Evolutionary conservation across 441 rosid genomes (phyloP).

Genomic region (Bocquillonia castaneifolia): DNA sequence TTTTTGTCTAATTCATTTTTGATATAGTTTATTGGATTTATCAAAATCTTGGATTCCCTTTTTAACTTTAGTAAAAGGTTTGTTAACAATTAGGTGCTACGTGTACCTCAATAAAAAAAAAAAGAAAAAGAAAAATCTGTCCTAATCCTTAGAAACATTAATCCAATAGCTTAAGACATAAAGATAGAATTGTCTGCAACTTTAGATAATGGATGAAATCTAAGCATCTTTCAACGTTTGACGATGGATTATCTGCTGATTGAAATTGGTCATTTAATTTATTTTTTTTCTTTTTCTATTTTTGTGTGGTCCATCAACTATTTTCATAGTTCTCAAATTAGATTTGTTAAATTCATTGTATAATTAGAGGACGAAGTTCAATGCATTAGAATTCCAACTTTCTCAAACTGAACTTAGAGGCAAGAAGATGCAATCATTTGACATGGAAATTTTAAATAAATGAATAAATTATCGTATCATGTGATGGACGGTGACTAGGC

Average conservation of each 20-base stretch:
- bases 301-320: too few relatives aligned
- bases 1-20: too few relatives aligned
- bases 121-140: not conserved
- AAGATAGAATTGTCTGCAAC: not conserved
- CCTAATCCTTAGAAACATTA: not conserved
- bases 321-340: too few relatives aligned
- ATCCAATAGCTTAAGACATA: not conserved
- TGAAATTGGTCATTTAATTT: too few relatives aligned
- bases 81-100: not conserved
- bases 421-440: too few relatives aligned
- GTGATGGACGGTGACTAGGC: constrained; percentile 42
- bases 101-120: not conserved
- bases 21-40: too few relatives aligned
- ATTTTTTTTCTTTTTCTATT: too few relatives aligned
- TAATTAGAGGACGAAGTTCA: too few relatives aligned
- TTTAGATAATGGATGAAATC: not conserved
- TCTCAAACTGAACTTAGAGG: not conserved
- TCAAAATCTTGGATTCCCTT: constrained; percentile 2
- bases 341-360: too few relatives aligned
- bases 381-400: too few relatives aligned
- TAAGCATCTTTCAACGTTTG: not conserved
- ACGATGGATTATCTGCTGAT: too few relatives aligned
- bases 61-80: not conserved
- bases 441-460: not conserved
- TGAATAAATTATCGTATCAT: not conserved